Evolutionary conservation across 768 basidiomycete species (phyloP), one percentile per base, ranked within the genome.

Genomic region (Kwoniella newhampshirensis): DNA sequence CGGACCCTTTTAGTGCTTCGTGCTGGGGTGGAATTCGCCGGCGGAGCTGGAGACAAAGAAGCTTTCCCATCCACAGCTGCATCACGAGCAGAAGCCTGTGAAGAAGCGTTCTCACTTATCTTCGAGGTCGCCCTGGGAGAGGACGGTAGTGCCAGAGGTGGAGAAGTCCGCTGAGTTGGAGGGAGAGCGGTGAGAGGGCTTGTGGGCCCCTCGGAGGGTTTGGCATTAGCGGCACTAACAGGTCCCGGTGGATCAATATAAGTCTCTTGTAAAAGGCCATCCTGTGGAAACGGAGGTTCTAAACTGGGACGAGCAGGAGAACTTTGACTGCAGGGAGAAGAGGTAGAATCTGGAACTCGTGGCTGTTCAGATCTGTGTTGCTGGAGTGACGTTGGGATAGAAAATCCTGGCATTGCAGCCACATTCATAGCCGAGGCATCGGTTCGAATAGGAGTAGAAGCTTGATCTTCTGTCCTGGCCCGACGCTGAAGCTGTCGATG

Each of bases 401-500:
- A 32, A 7, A n/a, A 23, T n/a, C 40, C 40, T 42, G n/a, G n/a
- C 7, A n/a, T 42, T 6, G 40, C 8, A 8, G 40, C n/a, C 7
- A 42, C 7, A 42, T 18, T 6, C 40, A 32, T 32, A 32, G 7
- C 32, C 13, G 6, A 13, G 6, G 13, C 32, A 13, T 32, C 32
- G 32, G 13, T 6, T 13, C 32, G 32, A 32, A 32, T 6, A 6
- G 6, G 32, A 32, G 32, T 13, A 13, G 40, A 23, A 6, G 40
- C 17, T 42, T 42, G 40, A 23, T 49, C 39, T 4, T 32, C 46
- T 32, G 25, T 30, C 18, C 40, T 35, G 0, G 56, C 32, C 20
- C 48, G 49, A 4, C 56, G 48, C 3, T 35, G 21, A 1, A 58
- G 56, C 30, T 58, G 56, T 0, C 56, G 49, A 25, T 51, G 56